Conservation (phyloP, 148 eudicot genomes). For the Nepenthes gracilis region DNA sequence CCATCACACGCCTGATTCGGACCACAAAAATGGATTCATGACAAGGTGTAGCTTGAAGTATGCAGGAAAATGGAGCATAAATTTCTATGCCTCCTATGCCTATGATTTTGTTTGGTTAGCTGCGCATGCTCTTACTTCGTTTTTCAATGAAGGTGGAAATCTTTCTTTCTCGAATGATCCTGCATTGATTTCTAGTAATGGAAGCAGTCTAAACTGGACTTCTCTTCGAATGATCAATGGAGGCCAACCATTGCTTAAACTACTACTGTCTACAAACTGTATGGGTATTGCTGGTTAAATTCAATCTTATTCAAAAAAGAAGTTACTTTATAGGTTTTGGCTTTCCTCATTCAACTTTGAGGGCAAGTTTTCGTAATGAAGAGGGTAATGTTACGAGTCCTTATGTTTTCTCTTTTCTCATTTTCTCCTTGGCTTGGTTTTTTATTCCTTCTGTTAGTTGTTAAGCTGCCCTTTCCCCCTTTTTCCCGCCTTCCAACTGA, state of each 20-base stretch:
- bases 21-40: slow-evolving; percentile 23
- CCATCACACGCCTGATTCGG: slow-evolving; percentile 60
- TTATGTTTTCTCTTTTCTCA: too few species aligned
- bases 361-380: too few species aligned
- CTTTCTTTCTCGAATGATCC: slow-evolving; percentile 52
- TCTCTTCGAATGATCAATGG: slow-evolving; percentile 44
- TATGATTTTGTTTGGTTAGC: slow-evolving; percentile 77
- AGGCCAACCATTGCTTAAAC: slow-evolving; percentile 40
- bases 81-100: slow-evolving; percentile 69
- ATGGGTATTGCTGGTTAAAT: slow-evolving; percentile 52
- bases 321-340: slow-evolving; percentile 18
- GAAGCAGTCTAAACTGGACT: slow-evolving; percentile 33
- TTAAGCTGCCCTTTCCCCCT: too few species aligned
- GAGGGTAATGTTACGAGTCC: too few species aligned
- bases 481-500: too few species aligned
- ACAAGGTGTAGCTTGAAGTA: slow-evolving; percentile 18
- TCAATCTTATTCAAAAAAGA: slow-evolving; percentile 43
- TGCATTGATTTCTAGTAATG: slow-evolving; percentile 22
- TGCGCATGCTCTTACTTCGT: slow-evolving; percentile 57
- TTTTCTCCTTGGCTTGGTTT: too few species aligned
- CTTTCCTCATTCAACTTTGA: too few species aligned
- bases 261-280: slow-evolving; percentile 29
- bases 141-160: slow-evolving; percentile 38
- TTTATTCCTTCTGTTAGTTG: too few species aligned
- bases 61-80: slow-evolving; percentile 32